phyloP scores from a whole-genome alignment of 225 moss, liverwort and hornwort species.

The Anthoceros angustus region DNA sequence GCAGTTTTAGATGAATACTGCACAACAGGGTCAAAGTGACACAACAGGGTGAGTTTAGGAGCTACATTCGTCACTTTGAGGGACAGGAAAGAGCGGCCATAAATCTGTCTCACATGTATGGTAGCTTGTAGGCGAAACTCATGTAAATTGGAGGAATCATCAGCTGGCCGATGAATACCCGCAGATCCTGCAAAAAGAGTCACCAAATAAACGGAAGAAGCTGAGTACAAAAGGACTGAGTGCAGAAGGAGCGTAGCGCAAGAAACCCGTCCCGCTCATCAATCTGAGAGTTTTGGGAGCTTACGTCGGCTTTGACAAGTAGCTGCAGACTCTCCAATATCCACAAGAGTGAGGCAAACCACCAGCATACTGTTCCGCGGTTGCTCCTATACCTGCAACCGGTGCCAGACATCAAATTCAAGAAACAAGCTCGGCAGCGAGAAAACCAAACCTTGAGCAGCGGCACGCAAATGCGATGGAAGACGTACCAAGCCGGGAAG shows the following conservation, averaged over 20 bases:
- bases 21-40: not conserved
- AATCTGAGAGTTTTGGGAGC: not conserved
- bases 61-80: not conserved
- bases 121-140: not conserved
- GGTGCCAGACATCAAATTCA: not conserved
- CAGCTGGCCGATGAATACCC: not conserved
- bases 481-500: constrained; percentile 17
- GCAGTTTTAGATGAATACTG: constrained; percentile 7
- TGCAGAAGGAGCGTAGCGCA: not conserved
- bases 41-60: not conserved
- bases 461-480: not conserved
- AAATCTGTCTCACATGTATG: not conserved
- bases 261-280: no score
- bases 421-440: not conserved
- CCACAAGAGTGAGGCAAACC: constrained; percentile 22
- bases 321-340: constrained; percentile 21
- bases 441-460: not conserved
- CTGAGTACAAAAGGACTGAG: constrained; percentile 2
- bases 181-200: not conserved
- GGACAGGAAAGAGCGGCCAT: not conserved
- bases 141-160: not conserved
- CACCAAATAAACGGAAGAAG: not conserved
- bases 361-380: constrained; percentile 21
- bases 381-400: constrained; percentile 18
- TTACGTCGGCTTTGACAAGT: constrained; percentile 18